Percentiles rank a stretch among this genome's conserved stretches.
Evolutionary conservation across 2,329 filamentous ascomycete species (phyloP).

Genomic region (Penicillium sp.): DNA sequence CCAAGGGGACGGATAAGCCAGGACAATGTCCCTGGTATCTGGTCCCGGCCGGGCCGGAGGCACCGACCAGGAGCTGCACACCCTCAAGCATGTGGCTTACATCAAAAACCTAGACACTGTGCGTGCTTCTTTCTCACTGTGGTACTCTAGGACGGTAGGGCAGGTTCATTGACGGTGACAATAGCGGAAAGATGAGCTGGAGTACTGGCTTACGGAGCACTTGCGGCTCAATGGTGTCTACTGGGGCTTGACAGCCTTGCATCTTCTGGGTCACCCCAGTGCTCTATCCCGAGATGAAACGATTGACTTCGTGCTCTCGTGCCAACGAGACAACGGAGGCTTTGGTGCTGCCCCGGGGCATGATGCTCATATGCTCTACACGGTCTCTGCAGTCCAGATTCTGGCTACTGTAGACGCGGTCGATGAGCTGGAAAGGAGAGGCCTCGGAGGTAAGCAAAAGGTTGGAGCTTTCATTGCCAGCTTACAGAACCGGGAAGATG

Average conservation of each 20-base stretch:
- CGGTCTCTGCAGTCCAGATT: conserved; percentile 91
- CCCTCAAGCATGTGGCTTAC: conserved; percentile 79
- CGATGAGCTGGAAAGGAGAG: conserved; percentile 71
- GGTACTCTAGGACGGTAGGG: conserved; percentile 3
- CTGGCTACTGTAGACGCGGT: conserved; percentile 82
- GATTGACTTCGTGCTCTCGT: conserved; percentile 93
- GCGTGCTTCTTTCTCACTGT: conserved; percentile 42
- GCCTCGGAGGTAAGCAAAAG: conserved; percentile 65
- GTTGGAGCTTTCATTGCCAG: conserved; percentile 79
- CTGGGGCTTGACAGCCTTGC: conserved; percentile 87
- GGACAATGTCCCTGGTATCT: conserved; percentile 58
- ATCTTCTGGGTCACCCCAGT: conserved; percentile 77
- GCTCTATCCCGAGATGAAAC: conserved; percentile 77
- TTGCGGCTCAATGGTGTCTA: conserved; percentile 93
- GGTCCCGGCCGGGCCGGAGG: conserved; percentile 56
- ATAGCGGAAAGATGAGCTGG: conserved; percentile 84
- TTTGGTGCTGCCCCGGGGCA: conserved; percentile 93
- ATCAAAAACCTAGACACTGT: conserved; percentile 88
- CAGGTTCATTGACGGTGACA: conserved; percentile 36
- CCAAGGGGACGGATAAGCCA: not conserved
- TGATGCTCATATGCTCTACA: conserved; percentile 94
- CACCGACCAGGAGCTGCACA: conserved; percentile 51
- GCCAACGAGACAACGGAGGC: conserved; percentile 81
- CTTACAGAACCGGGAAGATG: conserved; percentile 75
- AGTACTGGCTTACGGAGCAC: conserved; percentile 98